Base-by-base conservation (phyloP, 345 rosid genomes). In the Gossypium stocksii region DNA sequence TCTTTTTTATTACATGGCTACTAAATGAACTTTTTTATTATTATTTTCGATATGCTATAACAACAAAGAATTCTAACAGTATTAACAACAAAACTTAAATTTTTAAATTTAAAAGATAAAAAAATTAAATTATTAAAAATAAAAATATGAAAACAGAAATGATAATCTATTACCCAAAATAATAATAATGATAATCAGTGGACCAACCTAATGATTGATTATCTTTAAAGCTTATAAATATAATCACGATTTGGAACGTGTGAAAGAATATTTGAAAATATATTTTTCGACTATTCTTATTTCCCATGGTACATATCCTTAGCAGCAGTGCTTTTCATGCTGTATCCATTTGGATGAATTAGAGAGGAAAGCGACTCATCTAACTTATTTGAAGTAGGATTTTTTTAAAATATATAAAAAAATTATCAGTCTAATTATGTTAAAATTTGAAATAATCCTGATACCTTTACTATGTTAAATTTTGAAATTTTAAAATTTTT, bases 311-410 rank as follows among this genome's bases (percentile, higher is more conserved):
- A 38, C 72, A 48, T 5, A 4, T 25, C 8, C 8, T 22, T 15
- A 25, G 43, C 58, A 27, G 15, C 46, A 67, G 57, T 46, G 71
- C 20, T 48, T 23, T 23, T 9, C 71, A 48, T 67, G 71, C 15
- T 3, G 13, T 46, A 46, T 13, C 71, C 13, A 46, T 22, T 46
- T 1, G 7, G 71, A 67, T 48, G 71, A 67, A 48, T 54, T 23
- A 41, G 34, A 58, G 58, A 66, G 19, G 71, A 48, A 48, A 68
- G 72, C 43, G 23, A 49, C 72, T 1, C 13, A 25, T 68, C 72
- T 17, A 67, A 45, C 12, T 1, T 8, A 23, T 0, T 1, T 5
- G 15, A 20, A 34, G 41, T 22, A 9, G 57, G 20, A n/a, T 16
- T 7, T 53, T 51, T 16, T 53, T 17, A n/a, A 44, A 22, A 66